A percentile compares a stretch with the other conserved stretches of the same genome.
These are phyloP conservation scores for Gautieria morchelliformis DNA, from an alignment of 768 basidiomycete genomes.

Conservation along the genomic window DNA sequence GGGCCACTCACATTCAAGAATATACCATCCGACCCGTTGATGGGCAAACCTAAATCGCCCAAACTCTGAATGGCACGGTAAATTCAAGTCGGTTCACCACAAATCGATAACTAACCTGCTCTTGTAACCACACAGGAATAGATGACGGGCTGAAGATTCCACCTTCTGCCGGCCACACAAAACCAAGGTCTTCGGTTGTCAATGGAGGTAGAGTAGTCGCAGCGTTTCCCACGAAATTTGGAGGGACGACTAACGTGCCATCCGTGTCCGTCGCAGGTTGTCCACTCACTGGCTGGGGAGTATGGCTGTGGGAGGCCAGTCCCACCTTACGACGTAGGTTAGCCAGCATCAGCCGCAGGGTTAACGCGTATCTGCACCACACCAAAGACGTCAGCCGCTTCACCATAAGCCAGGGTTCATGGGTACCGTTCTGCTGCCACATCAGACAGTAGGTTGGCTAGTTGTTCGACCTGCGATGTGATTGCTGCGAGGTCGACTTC, in stretches of 20 bases:
- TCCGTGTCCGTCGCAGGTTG: slow-evolving; percentile 40
- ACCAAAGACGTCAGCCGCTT: not conserved
- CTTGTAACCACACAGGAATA: slow-evolving; percentile 88
- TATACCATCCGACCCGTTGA: slow-evolving; percentile 84
- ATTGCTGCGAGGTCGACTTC: slow-evolving; percentile 73
- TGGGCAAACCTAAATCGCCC: slow-evolving; percentile 83
- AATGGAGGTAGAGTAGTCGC: slow-evolving; percentile 46
- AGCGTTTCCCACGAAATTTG: slow-evolving; percentile 46
- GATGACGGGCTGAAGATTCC: slow-evolving; percentile 67
- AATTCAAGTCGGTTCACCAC: slow-evolving; percentile 1
- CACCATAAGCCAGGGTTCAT: not conserved
- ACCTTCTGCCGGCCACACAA: slow-evolving; percentile 48
- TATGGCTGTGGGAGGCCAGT: slow-evolving; percentile 22
- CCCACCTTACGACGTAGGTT: slow-evolving; percentile 86
- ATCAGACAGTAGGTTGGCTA: slow-evolving; percentile 83
- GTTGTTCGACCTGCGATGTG: slow-evolving; percentile 78
- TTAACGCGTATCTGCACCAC: slow-evolving; percentile 67
- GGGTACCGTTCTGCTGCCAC: slow-evolving; percentile 81
- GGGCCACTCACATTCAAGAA: slow-evolving; percentile 67
- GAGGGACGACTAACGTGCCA: slow-evolving; percentile 43
- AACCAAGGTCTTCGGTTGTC: slow-evolving; percentile 80
- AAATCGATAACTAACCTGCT: slow-evolving; percentile 49
- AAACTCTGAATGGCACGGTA: slow-evolving; percentile 46
- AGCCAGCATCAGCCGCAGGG: slow-evolving; percentile 87
- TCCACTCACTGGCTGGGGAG: slow-evolving; percentile 31